Percentiles rank a stretch among this genome's conserved stretches.
phyloP scores from a whole-genome alignment of 768 basidiomycete genomes.

The Pleurotus giganteus region DNA sequence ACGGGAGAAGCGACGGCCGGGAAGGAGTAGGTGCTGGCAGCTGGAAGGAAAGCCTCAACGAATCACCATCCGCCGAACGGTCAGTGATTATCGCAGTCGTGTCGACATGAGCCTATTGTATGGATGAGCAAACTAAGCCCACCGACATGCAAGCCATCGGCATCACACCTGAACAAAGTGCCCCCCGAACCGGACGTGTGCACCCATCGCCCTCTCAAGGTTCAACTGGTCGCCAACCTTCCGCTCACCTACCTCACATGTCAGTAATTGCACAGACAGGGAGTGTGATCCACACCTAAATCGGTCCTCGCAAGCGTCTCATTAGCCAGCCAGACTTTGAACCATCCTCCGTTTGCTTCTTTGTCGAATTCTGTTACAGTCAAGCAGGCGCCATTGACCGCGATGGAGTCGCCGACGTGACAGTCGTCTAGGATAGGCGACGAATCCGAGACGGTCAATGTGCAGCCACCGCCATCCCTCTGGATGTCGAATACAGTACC shows the following conservation, averaged over 20 bases:
- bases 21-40: conserved; percentile 57
- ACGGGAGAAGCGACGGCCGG: conserved; percentile 67
- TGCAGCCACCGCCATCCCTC: conserved; percentile 74
- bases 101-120: conserved; percentile 86
- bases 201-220: conserved; percentile 92
- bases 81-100: conserved; percentile 75
- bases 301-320: conserved; percentile 92
- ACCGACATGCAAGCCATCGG: background rate
- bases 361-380: conserved; percentile 86
- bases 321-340: conserved; percentile 94
- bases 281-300: conserved; percentile 52
- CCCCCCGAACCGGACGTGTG: conserved; percentile 90
- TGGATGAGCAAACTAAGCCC: background rate
- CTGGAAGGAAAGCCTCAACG: conserved; percentile 80
- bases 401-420: conserved; percentile 91
- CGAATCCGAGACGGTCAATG: conserved; percentile 71
- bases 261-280: background rate
- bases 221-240: conserved; percentile 81
- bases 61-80: conserved; percentile 77
- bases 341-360: conserved; percentile 66
- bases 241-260: conserved; percentile 57
- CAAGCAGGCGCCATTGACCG: conserved; percentile 84
- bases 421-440: conserved; percentile 82
- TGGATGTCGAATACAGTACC: conserved; percentile 69
- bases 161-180: conserved; percentile 89